Conservation (phyloP, 177 flowering plant species). For the Vitis hybrid region DNA sequence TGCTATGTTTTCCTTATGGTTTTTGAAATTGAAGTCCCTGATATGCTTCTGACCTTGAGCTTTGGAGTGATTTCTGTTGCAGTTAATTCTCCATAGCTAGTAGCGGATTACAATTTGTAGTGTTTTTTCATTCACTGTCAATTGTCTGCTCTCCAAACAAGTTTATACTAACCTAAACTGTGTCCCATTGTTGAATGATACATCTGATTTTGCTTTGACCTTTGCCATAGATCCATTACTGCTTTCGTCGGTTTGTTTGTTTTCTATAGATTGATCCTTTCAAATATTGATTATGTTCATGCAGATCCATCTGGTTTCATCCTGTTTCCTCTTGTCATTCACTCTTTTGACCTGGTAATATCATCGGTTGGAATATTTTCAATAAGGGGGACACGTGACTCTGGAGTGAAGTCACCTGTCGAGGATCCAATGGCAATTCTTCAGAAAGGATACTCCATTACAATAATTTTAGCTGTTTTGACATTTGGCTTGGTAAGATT, state of each 20-base stretch:
- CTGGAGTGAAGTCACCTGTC: conserved; percentile 47
- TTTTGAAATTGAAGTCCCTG: no score
- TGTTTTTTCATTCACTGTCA: background rate
- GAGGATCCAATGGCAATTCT: conserved; percentile 99
- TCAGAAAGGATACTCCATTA: conserved; percentile 93
- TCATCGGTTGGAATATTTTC: conserved; percentile 94
- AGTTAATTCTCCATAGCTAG: background rate
- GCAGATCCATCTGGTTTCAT: conserved; percentile 99
- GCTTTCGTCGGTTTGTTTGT: background rate
- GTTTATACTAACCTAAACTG: background rate
- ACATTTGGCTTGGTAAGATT: conserved; percentile 81
- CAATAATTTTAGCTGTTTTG: conserved; percentile 80
- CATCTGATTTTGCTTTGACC: background rate
- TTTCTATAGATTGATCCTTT: background rate
- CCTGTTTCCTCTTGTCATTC: conserved; percentile 95
- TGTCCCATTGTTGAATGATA: background rate
- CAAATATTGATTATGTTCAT: conserved; percentile 2
- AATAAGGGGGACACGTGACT: conserved; percentile 70
- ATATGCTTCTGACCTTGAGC: background rate
- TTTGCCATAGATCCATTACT: background rate
- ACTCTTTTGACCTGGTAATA: conserved; percentile 91
- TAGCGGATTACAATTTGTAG: background rate
- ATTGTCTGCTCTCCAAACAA: background rate
- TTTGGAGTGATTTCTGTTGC: background rate
- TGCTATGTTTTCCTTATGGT: no score